Evolutionary conservation across 148 eudicot genomes (phyloP), one percentile per base, ranked within the genome.

Genomic region (Vaccinium macrocarpon): DNA sequence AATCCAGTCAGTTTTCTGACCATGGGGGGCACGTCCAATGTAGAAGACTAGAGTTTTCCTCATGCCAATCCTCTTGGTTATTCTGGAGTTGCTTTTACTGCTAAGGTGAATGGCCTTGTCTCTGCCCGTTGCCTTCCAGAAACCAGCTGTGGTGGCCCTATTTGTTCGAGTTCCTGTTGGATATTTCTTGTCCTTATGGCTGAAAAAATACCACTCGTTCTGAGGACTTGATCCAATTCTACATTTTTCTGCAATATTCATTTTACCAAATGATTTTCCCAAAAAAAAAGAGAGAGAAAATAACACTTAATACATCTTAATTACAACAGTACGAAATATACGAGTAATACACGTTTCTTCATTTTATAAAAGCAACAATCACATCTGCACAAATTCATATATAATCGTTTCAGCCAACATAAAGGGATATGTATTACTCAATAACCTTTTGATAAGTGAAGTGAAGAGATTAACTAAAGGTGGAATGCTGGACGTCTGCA

Each of bases 71-170:
- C 90, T 89, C 85, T 87, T 92, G 79, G 90, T 18, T 38, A 29
- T 29, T 4, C 18, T 1, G 19, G 42, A 27, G 42, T 68, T 68
- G 38, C 73, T 11, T 68, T 87, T 91, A 57, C 80, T 88, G 84
- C 83, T 87, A 50, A 85, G 90, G 78, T 88, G 92, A 80, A 96
- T 96, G n/a, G 93, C 93, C 87, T 96, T 96, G 88, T 96, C 98
- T 84, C 98, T 81, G 15, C 98, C 98, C 0, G 98, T 96, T 0
- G 98, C 98, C 91, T 96, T 96, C 98, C 98, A 96, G 71, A 96
- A 96, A 1, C 98, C 98, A 23, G 94, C 98, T 1, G 89, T 75
- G 0, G 98, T 96, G 80, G 98, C 98, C 18, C 98, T 89, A 51
- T 96, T 96, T 0, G 98, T 96, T 18, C 98, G 91, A 6, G 98